These are phyloP conservation scores for Fistulifera solaris DNA, from an alignment of 108 stramenopile genomes.

Conservation along the genomic window DNA sequence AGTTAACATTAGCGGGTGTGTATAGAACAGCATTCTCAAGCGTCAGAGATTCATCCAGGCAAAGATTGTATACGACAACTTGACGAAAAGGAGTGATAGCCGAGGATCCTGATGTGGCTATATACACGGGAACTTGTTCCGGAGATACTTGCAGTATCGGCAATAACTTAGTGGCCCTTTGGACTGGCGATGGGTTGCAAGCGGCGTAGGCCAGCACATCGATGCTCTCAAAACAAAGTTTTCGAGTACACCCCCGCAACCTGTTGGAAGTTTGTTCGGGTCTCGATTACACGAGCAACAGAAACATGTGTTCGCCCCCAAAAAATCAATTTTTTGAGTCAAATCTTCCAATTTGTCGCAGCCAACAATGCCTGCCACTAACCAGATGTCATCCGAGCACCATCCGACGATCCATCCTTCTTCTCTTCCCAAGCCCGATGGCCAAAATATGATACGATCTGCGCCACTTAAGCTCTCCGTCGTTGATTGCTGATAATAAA, in stretches of 20 bases:
- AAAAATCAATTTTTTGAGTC: neutral
- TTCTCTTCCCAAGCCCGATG: neutral
- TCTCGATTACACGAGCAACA: neutral
- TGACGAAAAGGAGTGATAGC: neutral
- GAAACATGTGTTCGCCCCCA: neutral
- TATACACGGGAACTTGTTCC: no score
- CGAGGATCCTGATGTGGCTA: no score
- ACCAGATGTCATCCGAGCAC: neutral
- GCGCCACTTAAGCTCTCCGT: no score
- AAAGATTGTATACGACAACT: neutral
- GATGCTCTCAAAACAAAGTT: no score
- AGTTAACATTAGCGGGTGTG: neutral
- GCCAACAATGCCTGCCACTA: no score
- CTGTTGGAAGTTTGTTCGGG: neutral
- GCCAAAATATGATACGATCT: neutral
- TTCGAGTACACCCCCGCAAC: neutral
- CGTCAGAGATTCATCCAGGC: neutral
- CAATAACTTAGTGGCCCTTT: no score
- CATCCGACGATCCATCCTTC: slow-evolving; percentile 4
- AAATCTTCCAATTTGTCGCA: neutral
- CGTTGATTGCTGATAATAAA: no score
- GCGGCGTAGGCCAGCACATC: no score
- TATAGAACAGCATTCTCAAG: neutral
- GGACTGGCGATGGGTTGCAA: no score
- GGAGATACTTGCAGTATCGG: no score